Percentiles rank a stretch among this genome's conserved stretches.
Conservation (phyloP, 768 basidiomycete species). For the Paxillus ammoniavirescens region DNA sequence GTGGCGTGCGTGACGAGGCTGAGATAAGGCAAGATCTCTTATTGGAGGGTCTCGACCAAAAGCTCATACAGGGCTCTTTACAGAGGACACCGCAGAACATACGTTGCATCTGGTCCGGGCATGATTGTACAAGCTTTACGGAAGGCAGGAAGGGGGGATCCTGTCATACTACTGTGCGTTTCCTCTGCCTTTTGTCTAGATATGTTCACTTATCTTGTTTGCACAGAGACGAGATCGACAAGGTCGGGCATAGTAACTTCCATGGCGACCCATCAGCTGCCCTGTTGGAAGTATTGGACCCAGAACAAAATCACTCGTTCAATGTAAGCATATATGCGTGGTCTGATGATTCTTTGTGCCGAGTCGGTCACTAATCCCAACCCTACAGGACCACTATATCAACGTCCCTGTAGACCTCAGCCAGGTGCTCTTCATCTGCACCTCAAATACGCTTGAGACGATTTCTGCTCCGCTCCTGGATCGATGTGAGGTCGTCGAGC, state of each 20-base stretch:
- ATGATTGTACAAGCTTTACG: slow-evolving; percentile 84
- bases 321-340: slow-evolving; percentile 45
- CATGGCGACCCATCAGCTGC: slow-evolving; percentile 93
- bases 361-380: background rate
- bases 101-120: slow-evolving; percentile 87
- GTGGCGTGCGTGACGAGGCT: slow-evolving; percentile 92
- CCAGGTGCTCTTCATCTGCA: slow-evolving; percentile 90
- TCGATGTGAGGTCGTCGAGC: slow-evolving; percentile 83
- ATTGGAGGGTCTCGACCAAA: slow-evolving; percentile 4
- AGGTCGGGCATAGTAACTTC: slow-evolving; percentile 82
- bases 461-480: slow-evolving; percentile 87
- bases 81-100: slow-evolving; percentile 74
- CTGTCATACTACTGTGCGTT: slow-evolving; percentile 68
- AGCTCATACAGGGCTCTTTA: slow-evolving; percentile 3
- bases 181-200: background rate
- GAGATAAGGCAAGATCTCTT: slow-evolving; percentile 49
- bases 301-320: slow-evolving; percentile 87
- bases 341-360: background rate
- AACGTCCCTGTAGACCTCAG: slow-evolving; percentile 87
- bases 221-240: slow-evolving; percentile 81
- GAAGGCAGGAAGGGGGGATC: slow-evolving; percentile 78
- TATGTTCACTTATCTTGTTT: background rate
- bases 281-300: slow-evolving; percentile 88
- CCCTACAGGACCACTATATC: slow-evolving; percentile 80
- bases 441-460: slow-evolving; percentile 86